These are phyloP conservation scores for Penicillium antarcticum DNA, from an alignment of 495 filamentous ascomycete genomes.

Conservation along the genomic window DNA sequence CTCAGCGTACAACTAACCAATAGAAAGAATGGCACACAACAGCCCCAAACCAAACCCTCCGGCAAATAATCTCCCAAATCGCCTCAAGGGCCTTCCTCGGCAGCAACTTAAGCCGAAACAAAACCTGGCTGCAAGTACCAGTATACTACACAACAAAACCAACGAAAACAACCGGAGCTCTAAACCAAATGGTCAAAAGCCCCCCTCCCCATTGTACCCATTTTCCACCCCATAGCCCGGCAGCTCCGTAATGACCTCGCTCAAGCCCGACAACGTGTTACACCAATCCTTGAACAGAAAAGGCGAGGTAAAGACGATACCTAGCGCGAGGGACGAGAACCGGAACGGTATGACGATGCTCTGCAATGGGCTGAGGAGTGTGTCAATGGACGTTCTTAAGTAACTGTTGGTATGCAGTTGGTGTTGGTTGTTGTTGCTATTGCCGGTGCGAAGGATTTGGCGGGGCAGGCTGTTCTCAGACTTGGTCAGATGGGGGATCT, in stretches of 20 bases:
- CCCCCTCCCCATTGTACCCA: constrained; percentile 19
- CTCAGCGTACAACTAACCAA: too few species aligned
- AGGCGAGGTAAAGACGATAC: constrained; percentile 8
- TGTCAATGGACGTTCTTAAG: too few species aligned
- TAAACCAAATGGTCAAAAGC: constrained; percentile 22
- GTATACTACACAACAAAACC: constrained; percentile 49
- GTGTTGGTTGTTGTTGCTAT: neutral
- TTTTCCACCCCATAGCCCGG: constrained; percentile 13
- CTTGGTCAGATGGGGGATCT: too few species aligned
- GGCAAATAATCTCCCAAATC: constrained; percentile 43
- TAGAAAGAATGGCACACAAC: constrained; percentile 32
- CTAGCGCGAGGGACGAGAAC: neutral
- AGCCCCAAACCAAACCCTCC: constrained; percentile 10
- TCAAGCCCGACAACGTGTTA: constrained; percentile 6
- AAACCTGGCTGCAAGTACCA: constrained; percentile 49
- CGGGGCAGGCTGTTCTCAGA: too few species aligned
- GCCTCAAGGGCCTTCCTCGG: constrained; percentile 55
- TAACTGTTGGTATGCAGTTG: neutral
- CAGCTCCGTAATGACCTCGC: constrained; percentile 9
- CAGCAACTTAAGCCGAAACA: constrained; percentile 41
- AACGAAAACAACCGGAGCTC: constrained; percentile 15
- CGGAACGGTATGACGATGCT: neutral
- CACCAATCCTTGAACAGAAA: constrained; percentile 17
- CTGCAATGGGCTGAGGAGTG: neutral
- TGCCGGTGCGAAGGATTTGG: neutral